Evolutionary conservation across 108 stramenopile species (phyloP).

Genomic region (Nitzschia palea): DNA sequence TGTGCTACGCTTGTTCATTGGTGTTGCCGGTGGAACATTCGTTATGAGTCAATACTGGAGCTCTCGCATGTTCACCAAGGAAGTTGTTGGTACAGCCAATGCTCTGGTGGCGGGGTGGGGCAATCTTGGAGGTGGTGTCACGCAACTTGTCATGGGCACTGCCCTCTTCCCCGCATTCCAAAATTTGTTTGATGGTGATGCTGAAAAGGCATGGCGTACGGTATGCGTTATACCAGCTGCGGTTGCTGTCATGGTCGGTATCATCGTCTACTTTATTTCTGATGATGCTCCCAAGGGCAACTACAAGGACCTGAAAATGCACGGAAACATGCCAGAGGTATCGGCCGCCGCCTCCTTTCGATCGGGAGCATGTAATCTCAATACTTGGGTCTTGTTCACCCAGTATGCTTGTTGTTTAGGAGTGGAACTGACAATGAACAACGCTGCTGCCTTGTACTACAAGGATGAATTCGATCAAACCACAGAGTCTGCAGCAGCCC

Average conservation of each 20-base stretch:
- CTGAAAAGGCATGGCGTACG: constrained; percentile 76
- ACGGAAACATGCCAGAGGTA: constrained; percentile 73
- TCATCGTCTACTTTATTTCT: constrained; percentile 43
- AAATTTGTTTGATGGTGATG: constrained; percentile 51
- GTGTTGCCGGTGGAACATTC: constrained; percentile 79
- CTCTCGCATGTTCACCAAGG: constrained; percentile 76
- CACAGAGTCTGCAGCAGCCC: constrained; percentile 67
- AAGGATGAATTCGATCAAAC: constrained; percentile 58
- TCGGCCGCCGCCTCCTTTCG: constrained; percentile 72
- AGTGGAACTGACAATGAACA: constrained; percentile 90
- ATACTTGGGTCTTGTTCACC: constrained; percentile 84
- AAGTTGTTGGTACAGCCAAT: constrained; percentile 87
- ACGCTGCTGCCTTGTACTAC: constrained; percentile 84
- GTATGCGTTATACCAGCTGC: constrained; percentile 75
- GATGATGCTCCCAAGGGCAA: constrained; percentile 91
- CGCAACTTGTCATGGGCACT: constrained; percentile 68
- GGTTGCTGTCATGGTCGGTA: constrained; percentile 49
- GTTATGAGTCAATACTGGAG: constrained; percentile 90
- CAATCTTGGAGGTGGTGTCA: constrained; percentile 87
- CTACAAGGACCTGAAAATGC: constrained; percentile 67
- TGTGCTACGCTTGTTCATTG: constrained; percentile 78
- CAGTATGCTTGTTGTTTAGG: constrained; percentile 93
- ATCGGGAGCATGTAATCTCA: constrained; percentile 69
- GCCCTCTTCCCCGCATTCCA: constrained; percentile 69
- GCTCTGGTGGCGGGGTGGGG: constrained; percentile 88